Conservation (phyloP, 179 eudicot genomes). For the Sideroxylon spinosum region DNA sequence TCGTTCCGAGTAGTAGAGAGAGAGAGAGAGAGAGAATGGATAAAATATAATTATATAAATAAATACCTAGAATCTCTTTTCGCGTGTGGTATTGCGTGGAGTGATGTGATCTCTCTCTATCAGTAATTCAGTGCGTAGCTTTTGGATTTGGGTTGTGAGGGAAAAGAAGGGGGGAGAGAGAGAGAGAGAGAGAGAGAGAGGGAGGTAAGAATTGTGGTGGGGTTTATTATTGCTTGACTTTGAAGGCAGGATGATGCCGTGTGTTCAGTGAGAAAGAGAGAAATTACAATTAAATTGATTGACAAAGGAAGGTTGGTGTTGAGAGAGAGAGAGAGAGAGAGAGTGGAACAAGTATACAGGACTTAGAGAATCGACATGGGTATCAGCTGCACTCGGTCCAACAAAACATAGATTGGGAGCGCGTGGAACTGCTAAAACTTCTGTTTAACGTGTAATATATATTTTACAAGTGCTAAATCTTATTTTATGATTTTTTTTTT, state of each 20-base stretch:
- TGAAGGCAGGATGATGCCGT: conserved; percentile 25
- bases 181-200: conserved; percentile 7
- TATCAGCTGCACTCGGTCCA: too few relatives aligned
- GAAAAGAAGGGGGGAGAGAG: not conserved
- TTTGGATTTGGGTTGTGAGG: not conserved
- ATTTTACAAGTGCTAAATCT: too few relatives aligned
- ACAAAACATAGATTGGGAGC: too few relatives aligned
- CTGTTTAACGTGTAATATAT: too few relatives aligned
- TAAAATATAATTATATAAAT: not conserved
- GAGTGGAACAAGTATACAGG: too few relatives aligned
- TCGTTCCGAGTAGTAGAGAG: not conserved
- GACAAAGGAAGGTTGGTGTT: not conserved
- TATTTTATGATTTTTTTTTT: too few relatives aligned
- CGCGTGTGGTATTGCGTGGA: not conserved
- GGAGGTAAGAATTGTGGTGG: not conserved
- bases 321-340: too few relatives aligned
- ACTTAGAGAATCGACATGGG: too few relatives aligned
- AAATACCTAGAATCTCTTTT: not conserved
- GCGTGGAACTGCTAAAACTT: too few relatives aligned
- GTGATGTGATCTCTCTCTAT: not conserved
- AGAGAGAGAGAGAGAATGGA: not conserved
- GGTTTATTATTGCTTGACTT: conserved; percentile 48
- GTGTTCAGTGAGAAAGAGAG: not conserved
- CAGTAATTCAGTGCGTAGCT: not conserved
- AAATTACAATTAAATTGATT: not conserved